These are phyloP conservation scores for Dryas drummondii DNA, from an alignment of 306 rosid genomes.

Conservation along the genomic window DNA sequence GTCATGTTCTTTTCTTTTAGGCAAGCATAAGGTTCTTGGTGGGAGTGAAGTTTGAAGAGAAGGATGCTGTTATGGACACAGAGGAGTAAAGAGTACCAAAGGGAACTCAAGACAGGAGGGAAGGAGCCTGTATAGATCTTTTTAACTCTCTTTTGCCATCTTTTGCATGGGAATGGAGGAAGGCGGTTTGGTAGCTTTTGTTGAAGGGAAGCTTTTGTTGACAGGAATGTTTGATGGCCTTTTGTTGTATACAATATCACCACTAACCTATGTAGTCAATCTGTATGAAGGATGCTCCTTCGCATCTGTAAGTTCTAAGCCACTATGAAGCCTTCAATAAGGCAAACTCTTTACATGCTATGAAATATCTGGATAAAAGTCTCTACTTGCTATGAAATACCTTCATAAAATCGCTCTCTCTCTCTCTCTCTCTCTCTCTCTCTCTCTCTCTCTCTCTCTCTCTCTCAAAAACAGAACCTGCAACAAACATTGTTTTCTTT, in stretches of 20 bases:
- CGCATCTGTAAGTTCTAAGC: no score
- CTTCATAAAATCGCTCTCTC: no score
- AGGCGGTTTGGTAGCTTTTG: not conserved
- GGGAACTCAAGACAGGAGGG: not conserved
- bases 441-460: no score
- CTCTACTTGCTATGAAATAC: no score
- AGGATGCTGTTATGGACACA: constrained; percentile 43
- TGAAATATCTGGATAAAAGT: no score
- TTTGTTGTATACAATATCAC: constrained; percentile 10
- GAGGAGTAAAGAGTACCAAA: not conserved
- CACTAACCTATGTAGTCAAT: not conserved
- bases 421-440: no score
- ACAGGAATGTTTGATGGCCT: not conserved
- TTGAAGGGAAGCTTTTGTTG: not conserved
- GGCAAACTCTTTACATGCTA: no score
- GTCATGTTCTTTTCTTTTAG: constrained; percentile 30
- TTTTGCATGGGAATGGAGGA: not conserved
- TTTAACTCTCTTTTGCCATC: not conserved
- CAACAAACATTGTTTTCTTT: no score
- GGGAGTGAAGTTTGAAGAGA: constrained; percentile 71
- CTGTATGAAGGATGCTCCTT: not conserved
- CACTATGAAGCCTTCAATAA: not conserved
- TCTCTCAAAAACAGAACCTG: no score
- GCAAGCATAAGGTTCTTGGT: constrained; percentile 73
- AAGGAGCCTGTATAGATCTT: not conserved